phyloP scores from a whole-genome alignment of 805 yeast genomes.

The Wickerhamomyces bovis region DNA sequence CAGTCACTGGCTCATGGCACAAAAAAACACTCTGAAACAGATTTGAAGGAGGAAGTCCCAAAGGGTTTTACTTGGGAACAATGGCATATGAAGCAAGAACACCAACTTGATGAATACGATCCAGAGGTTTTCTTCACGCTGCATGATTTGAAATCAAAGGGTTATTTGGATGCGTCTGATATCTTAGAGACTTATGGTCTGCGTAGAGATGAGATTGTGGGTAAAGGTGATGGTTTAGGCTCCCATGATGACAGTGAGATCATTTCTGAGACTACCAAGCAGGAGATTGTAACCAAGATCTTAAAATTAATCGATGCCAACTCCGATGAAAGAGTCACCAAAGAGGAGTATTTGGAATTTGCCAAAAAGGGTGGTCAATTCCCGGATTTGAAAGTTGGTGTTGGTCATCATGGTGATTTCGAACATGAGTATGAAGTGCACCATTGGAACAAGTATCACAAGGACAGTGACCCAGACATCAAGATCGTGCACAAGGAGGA shows the following conservation, averaged over 20 bases:
- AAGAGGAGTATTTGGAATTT: constrained; percentile 66
- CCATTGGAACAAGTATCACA: constrained; percentile 83
- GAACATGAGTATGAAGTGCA: constrained; percentile 92
- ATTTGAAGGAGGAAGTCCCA: constrained; percentile 36
- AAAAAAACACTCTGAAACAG: constrained; percentile 12
- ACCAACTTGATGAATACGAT: constrained; percentile 68
- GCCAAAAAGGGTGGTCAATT: constrained; percentile 58
- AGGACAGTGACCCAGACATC: constrained; percentile 77
- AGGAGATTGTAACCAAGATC: constrained; percentile 47
- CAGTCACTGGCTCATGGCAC: constrained; percentile 12
- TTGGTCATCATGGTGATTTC: constrained; percentile 91
- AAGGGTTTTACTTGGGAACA: constrained; percentile 62
- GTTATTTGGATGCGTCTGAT: constrained; percentile 51
- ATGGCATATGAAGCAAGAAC: constrained; percentile 92
- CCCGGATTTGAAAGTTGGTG: constrained; percentile 91
- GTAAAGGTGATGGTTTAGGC: constrained; percentile 90
- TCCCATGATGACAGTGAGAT: constrained; percentile 59
- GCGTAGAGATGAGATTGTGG: constrained; percentile 63
- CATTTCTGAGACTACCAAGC: constrained; percentile 48
- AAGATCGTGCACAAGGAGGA: constrained; percentile 80
- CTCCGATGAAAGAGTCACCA: constrained; percentile 55
- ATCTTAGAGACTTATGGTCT: constrained; percentile 80
- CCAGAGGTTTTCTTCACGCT: constrained; percentile 70
- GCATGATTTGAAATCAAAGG: constrained; percentile 66
- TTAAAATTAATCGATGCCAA: constrained; percentile 59